Base-by-base conservation (phyloP, 257 asterid species). In the Linaria vulgaris region DNA sequence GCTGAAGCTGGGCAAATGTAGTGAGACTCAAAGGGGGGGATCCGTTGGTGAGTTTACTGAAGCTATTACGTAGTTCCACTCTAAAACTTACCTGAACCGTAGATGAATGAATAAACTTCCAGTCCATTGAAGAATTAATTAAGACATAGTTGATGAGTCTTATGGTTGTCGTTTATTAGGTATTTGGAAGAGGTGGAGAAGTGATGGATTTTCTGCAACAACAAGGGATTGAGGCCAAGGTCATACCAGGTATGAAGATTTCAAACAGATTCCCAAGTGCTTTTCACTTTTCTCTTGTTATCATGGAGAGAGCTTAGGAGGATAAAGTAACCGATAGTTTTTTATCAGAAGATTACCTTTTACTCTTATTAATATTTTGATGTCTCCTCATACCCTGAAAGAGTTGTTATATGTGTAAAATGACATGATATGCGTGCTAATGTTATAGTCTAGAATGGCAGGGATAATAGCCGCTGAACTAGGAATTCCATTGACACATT, bases 141-240 rank as follows among this genome's bases (percentile, higher is more conserved):
- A n/a, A 13, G 59, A 57, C 14, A 30, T 20, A 12, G 74, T 45
- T 66, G 4, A n/a, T 13, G 58, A 59, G 23, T 27, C 39, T 55
- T 59, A 15, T 14, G 23, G 45, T 19, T 61, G 56, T 76, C 56
- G 80, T 69, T 57, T 71, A 37, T 67, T 74, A 92, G 99, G 96
- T 94, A 41, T 90, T 94, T 74, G 97, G 97, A 64, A 71, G 98
- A 81, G 98, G 98, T 51, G 98, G 98, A 68, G 97, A 92, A 74
- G 97, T 88, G 84, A 89, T 92, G 98, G 98, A 92, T 76, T 92
- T 86, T 76, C 88, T 92, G 58, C 97, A 82, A 67, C 86, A 79
- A 55, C 90, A 87, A 73, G 96, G 98, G 63, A 85, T 92, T 61
- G 79, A 72, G 22, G 97, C 89, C 68, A 85, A 92, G 79, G 95